A percentile compares a stretch with the other conserved stretches of the same genome.
Conservation (phyloP, 2,329 filamentous ascomycete genomes). For the Penicillium frequentans region DNA sequence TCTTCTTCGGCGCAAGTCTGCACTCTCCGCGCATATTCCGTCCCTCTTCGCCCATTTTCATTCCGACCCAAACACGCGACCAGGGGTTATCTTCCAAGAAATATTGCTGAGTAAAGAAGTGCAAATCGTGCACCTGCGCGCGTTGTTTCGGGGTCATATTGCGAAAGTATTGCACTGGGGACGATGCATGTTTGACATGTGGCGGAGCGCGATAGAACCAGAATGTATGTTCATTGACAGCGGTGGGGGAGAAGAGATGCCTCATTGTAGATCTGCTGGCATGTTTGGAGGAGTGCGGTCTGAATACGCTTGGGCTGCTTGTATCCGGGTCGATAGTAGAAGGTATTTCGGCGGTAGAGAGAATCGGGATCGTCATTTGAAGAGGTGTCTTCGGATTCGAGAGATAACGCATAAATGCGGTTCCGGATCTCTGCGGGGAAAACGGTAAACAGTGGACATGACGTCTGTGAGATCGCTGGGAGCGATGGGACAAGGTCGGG, state of each 20-base stretch:
- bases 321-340: slow-evolving; percentile 33
- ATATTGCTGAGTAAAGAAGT: slow-evolving; percentile 29
- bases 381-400: slow-evolving; percentile 4
- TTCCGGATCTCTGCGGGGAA: slow-evolving; percentile 8
- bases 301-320: slow-evolving; percentile 29
- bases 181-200: slow-evolving; percentile 12
- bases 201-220: slow-evolving; percentile 26
- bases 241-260: slow-evolving; percentile 37
- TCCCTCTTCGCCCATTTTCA: not conserved
- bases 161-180: slow-evolving; percentile 14
- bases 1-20: slow-evolving; percentile 13
- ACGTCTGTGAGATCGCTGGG: not conserved
- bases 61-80: not conserved
- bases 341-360: slow-evolving; percentile 20
- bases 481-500: not conserved
- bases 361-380: not conserved
- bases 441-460: slow-evolving; percentile 4
- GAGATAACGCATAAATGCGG: slow-evolving; percentile 5
- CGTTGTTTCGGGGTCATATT: slow-evolving; percentile 22
- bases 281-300: slow-evolving; percentile 38
- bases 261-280: slow-evolving; percentile 40
- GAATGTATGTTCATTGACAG: slow-evolving; percentile 30
- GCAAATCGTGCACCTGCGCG: slow-evolving; percentile 18
- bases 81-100: slow-evolving; percentile 20
- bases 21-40: slow-evolving; percentile 3